These are phyloP conservation scores for Herpotrichia juniperi DNA, from an alignment of 2,329 filamentous ascomycete species.

Conservation along the genomic window DNA sequence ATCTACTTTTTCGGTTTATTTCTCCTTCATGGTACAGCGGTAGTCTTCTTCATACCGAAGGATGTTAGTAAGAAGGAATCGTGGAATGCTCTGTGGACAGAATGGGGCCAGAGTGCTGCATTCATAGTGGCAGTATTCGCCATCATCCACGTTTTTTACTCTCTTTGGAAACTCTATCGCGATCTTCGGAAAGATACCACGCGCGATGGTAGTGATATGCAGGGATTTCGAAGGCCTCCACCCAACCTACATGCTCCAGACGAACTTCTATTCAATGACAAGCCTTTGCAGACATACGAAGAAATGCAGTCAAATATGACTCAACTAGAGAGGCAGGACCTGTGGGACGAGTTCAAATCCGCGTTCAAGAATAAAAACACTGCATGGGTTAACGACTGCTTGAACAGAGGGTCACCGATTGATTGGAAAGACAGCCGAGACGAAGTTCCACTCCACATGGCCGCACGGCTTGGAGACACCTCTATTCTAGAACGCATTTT, in stretches of 20 bases:
- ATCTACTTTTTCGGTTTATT: background rate
- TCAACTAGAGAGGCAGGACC: background rate
- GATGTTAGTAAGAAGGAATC: background rate
- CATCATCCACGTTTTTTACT: background rate
- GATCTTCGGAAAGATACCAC: too few species aligned
- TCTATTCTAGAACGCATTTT: too few species aligned
- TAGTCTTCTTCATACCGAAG: background rate
- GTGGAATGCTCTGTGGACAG: background rate
- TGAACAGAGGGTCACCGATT: background rate
- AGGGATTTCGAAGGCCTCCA: background rate
- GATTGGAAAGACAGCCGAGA: background rate
- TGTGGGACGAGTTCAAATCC: background rate
- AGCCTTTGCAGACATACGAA: background rate
- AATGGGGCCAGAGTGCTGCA: background rate
- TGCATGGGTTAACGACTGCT: background rate
- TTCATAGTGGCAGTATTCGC: background rate
- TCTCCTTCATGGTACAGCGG: background rate
- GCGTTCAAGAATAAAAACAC: background rate
- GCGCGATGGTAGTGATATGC: background rate
- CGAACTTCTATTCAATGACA: background rate
- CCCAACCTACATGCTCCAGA: too few species aligned
- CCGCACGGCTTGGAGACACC: background rate
- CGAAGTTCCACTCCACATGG: background rate
- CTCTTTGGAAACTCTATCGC: background rate
- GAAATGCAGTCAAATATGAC: background rate